Percentiles rank a stretch among this genome's conserved stretches.
Evolutionary conservation across 2,329 filamentous ascomycete genomes (phyloP).

Genomic region (Colletotrichum cordylinicola): DNA sequence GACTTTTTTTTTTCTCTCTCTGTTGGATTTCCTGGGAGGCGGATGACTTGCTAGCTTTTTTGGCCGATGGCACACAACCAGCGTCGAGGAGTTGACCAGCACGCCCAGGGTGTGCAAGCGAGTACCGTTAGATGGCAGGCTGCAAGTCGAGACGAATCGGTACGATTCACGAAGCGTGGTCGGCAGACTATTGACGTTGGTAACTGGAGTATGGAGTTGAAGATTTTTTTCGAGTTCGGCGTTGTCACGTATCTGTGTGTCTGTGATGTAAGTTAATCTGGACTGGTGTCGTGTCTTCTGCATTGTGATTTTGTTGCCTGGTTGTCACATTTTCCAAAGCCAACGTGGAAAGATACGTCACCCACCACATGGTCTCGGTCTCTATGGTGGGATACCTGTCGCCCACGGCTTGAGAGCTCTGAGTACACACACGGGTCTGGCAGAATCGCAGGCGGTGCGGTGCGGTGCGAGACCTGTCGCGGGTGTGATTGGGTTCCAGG

Average conservation of each 20-base stretch:
- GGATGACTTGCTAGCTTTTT: slow-evolving; percentile 9
- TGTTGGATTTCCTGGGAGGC: neutral
- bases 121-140: neutral
- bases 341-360: neutral
- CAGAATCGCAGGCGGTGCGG: neutral
- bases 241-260: neutral
- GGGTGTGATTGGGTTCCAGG: neutral
- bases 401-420: neutral
- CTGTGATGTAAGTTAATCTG: neutral
- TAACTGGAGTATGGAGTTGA: neutral
- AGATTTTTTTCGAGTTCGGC: neutral
- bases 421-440: neutral
- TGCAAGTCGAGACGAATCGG: neutral
- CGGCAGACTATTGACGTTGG: neutral
- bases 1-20: neutral
- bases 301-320: neutral
- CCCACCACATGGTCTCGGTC: neutral
- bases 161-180: neutral
- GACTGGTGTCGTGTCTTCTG: neutral
- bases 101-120: neutral
- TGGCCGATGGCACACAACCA: neutral
- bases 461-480: neutral
- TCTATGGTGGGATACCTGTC: neutral
- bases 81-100: neutral
- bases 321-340: neutral